These are phyloP conservation scores for Neocallimastix lanati DNA, from an alignment of 192 early-diverging fungal species.

Conservation along the genomic window DNA sequence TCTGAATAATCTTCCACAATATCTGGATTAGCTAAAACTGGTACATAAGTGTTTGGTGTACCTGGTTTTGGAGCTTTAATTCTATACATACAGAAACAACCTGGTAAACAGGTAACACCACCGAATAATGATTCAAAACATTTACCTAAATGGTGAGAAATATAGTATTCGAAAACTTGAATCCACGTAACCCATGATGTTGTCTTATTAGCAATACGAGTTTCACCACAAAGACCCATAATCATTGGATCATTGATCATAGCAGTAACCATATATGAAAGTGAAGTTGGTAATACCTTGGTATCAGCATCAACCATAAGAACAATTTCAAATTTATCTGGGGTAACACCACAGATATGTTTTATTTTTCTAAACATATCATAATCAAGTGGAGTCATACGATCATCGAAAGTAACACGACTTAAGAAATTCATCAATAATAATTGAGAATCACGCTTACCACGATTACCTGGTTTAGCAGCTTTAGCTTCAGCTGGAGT, in stretches of 20 bases:
- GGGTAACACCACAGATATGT: conserved; percentile 57
- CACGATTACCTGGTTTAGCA: conserved; percentile 1
- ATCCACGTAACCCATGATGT: conserved; percentile 76
- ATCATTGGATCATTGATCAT: conserved; percentile 73
- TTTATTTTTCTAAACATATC: conserved; percentile 72
- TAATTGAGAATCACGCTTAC: conserved; percentile 59
- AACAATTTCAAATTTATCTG: conserved; percentile 51
- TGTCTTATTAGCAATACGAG: conserved; percentile 82
- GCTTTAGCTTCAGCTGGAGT: conserved; percentile 33
- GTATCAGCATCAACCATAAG: conserved; percentile 73
- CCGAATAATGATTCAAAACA: conserved; percentile 92
- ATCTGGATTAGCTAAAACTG: conserved; percentile 65
- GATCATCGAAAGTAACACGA: conserved; percentile 63
- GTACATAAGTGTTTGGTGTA: conserved; percentile 37
- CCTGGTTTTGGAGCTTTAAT: conserved; percentile 69
- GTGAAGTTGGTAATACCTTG: conserved; percentile 49
- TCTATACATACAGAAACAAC: conserved; percentile 94
- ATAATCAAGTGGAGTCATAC: conserved; percentile 75
- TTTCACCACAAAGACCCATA: conserved; percentile 92
- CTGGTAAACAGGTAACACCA: conserved; percentile 89
- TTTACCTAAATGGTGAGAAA: conserved; percentile 86
- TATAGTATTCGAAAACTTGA: conserved; percentile 95
- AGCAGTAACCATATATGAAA: conserved; percentile 56
- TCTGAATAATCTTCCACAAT: conserved; percentile 57
- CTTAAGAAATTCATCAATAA: conserved; percentile 59